Conservation (phyloP, 2,329 filamentous ascomycete genomes). For the Fusarium sp. region DNA sequence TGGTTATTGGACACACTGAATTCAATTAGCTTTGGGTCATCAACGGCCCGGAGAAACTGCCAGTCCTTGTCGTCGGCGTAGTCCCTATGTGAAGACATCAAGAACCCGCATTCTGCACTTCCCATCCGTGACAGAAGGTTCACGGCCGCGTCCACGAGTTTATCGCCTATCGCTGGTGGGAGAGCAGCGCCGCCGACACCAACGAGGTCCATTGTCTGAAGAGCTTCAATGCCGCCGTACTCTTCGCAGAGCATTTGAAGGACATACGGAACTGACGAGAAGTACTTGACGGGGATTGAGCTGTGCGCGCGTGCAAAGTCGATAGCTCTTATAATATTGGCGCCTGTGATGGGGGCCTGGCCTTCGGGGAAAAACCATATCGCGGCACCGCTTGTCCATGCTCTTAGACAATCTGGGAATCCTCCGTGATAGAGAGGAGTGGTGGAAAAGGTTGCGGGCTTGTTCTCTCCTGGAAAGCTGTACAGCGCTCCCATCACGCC, state of each 20-base stretch:
- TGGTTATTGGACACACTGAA: no score
- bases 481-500: slow-evolving; percentile 67
- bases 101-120: slow-evolving; percentile 74
- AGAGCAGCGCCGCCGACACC: slow-evolving; percentile 73
- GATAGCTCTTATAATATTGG: slow-evolving; percentile 64
- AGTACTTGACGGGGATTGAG: slow-evolving; percentile 60
- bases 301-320: slow-evolving; percentile 48
- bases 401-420: slow-evolving; percentile 70
- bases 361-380: slow-evolving; percentile 73
- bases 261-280: slow-evolving; percentile 71
- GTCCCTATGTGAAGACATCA: slow-evolving; percentile 71
- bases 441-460: slow-evolving; percentile 69
- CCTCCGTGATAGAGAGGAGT: slow-evolving; percentile 76
- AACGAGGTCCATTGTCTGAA: slow-evolving; percentile 68
- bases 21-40: slow-evolving; percentile 47
- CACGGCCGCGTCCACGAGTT: slow-evolving; percentile 61
- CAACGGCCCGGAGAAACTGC: slow-evolving; percentile 66
- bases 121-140: slow-evolving; percentile 72
- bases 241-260: slow-evolving; percentile 64
- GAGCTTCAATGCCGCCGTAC: slow-evolving; percentile 52
- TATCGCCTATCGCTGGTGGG: slow-evolving; percentile 63
- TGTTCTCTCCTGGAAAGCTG: slow-evolving; percentile 51
- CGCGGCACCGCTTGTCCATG: slow-evolving; percentile 69
- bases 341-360: slow-evolving; percentile 65
- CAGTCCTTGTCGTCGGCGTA: slow-evolving; percentile 67